Evolutionary conservation across 371 early-diverging fungal genomes (phyloP).

Genomic region (Modicella reniformis): DNA sequence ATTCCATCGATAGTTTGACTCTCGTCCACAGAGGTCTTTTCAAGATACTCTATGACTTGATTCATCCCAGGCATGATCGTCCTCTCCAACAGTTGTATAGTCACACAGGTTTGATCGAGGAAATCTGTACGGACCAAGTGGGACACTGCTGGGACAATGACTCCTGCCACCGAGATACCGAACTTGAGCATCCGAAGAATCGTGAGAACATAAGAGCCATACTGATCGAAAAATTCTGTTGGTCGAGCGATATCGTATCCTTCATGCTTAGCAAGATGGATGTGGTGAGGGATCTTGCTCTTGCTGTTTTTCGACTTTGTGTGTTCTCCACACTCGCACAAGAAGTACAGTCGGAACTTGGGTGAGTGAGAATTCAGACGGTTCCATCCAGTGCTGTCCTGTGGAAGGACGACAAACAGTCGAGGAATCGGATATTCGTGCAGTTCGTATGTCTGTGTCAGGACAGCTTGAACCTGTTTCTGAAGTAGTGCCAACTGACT

Average conservation of each 20-base stretch:
- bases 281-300: conserved; percentile 6
- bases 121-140: not conserved
- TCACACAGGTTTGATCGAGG: not conserved
- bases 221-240: conserved; percentile 10
- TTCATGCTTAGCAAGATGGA: conserved; percentile 27
- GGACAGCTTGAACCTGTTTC: conserved; percentile 14
- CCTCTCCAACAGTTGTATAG: not conserved
- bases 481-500: conserved; percentile 9
- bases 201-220: conserved; percentile 10
- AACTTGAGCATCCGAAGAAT: conserved; percentile 20
- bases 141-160: conserved; percentile 8
- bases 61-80: not conserved
- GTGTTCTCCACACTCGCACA: conserved; percentile 30
- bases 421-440: conserved; percentile 17
- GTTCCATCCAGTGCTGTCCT: conserved; percentile 1
- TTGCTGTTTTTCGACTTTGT: conserved; percentile 7
- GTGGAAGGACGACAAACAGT: conserved; percentile 24
- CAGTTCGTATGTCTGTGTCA: conserved; percentile 20
- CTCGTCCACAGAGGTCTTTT: not conserved
- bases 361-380: not conserved
- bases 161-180: conserved; percentile 14
- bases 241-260: conserved; percentile 16
- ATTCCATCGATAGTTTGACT: no score
- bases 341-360: conserved; percentile 22
- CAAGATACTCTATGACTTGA: not conserved